Evolutionary conservation across 352 stramenopile genomes (phyloP).

Genomic region (Phytopythium ostracodes): DNA sequence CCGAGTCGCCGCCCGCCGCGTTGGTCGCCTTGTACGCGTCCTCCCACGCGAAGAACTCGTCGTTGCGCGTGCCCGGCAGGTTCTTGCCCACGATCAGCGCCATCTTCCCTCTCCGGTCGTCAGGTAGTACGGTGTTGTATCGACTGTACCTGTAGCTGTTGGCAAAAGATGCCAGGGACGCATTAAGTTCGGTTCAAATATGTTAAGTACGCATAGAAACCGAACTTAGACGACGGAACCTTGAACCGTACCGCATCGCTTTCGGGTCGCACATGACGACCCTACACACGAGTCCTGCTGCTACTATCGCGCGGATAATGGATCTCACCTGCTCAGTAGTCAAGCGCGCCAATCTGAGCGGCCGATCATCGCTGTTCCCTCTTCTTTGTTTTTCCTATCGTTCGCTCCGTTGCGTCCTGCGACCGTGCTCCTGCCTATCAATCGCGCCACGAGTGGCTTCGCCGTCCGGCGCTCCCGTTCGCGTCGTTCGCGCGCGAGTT

Average conservation of each 20-base stretch:
- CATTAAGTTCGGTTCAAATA: too few species aligned
- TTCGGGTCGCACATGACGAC: background rate
- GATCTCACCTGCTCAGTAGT: too few species aligned
- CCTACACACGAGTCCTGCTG: too few species aligned
- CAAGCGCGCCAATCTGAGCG: too few species aligned
- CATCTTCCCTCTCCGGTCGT: conserved; percentile 14
- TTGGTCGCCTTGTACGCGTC: conserved; percentile 9
- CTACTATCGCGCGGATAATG: too few species aligned
- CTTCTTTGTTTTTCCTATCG: conserved; percentile 8
- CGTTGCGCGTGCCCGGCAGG: conserved; percentile 61
- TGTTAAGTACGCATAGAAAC: background rate
- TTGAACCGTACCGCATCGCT: background rate
- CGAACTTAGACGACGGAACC: background rate
- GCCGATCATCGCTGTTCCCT: background rate
- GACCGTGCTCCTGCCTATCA: conserved; percentile 12
- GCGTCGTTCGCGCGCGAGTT: background rate
- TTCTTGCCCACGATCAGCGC: conserved; percentile 65
- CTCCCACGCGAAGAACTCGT: conserved; percentile 82
- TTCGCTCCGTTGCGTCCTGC: too few species aligned
- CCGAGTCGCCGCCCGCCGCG: conserved; percentile 19
- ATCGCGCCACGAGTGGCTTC: conserved; percentile 7
- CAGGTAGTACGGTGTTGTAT: too few species aligned
- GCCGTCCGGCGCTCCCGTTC: background rate
- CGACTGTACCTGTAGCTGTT: too few species aligned
- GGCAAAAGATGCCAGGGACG: too few species aligned